phyloP scores from a whole-genome alignment of 2,329 filamentous ascomycete species.

The Colletotrichum sp. region DNA sequence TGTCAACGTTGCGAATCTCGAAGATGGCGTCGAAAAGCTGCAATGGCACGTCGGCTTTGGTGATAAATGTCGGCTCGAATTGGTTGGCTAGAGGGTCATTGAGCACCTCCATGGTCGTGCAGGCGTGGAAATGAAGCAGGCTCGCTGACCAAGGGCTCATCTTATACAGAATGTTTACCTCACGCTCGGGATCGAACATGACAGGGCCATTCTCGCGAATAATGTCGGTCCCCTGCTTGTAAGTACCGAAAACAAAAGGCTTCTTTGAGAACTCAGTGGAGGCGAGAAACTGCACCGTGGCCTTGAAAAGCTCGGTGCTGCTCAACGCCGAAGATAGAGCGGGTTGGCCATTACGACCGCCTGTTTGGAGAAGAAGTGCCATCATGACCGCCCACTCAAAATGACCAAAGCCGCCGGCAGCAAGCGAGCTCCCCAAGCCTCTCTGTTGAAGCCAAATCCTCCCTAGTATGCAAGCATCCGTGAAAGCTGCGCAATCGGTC shows the following conservation, averaged over 20 bases:
- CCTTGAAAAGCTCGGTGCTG: slow-evolving; percentile 94
- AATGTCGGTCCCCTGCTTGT: slow-evolving; percentile 43
- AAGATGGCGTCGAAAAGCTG: slow-evolving; percentile 60
- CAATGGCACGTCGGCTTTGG: slow-evolving; percentile 57
- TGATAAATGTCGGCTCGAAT: slow-evolving; percentile 85
- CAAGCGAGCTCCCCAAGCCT: slow-evolving; percentile 74
- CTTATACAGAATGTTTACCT: slow-evolving; percentile 86
- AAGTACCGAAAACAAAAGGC: slow-evolving; percentile 61
- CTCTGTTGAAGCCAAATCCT: slow-evolving; percentile 89
- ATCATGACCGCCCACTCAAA: slow-evolving; percentile 90
- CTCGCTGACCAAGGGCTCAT: slow-evolving; percentile 87
- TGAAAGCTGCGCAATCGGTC: slow-evolving; percentile 74
- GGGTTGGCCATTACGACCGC: slow-evolving; percentile 72
- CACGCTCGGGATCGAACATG: slow-evolving; percentile 76
- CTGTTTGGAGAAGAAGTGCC: slow-evolving; percentile 80
- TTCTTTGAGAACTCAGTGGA: slow-evolving; percentile 74
- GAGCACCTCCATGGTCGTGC: slow-evolving; percentile 74
- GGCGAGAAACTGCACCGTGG: slow-evolving; percentile 85
- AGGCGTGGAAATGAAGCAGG: slow-evolving; percentile 76
- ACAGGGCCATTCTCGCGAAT: slow-evolving; percentile 63
- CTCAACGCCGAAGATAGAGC: slow-evolving; percentile 82
- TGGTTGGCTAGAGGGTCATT: slow-evolving; percentile 77
- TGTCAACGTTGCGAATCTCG: slow-evolving; percentile 38
- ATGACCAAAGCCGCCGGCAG: slow-evolving; percentile 84
- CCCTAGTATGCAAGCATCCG: slow-evolving; percentile 85